Percentiles rank a stretch among this genome's conserved stretches.
These are phyloP conservation scores for Paraleonurus japonicus DNA, from an alignment of 257 asterid genomes.

Conservation along the genomic window DNA sequence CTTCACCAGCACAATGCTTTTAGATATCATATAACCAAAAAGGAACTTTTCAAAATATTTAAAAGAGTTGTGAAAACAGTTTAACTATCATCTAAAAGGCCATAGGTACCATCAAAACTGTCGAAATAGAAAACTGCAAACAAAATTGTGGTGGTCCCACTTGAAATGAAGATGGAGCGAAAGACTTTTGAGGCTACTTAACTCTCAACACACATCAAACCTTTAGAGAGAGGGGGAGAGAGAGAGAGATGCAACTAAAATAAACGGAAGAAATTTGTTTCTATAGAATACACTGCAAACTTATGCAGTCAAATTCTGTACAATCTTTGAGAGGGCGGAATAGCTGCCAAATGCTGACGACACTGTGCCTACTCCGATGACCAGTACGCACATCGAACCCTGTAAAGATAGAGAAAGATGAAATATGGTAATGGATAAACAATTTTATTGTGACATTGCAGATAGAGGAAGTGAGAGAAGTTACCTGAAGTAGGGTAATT, in stretches of 20 bases:
- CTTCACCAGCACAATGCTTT: not conserved
- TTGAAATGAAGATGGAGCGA: not conserved
- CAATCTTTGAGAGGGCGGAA: slow-evolving; percentile 71
- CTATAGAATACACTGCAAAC: not conserved
- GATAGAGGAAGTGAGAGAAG: not conserved
- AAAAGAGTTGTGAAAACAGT: too few species aligned
- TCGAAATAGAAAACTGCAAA: not conserved
- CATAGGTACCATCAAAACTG: not conserved
- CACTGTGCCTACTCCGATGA: slow-evolving; percentile 57
- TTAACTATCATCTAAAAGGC: too few species aligned
- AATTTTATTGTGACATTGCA: not conserved
- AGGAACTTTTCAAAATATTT: not conserved
- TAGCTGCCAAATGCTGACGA: slow-evolving; percentile 70
- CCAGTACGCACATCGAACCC: slow-evolving; percentile 52
- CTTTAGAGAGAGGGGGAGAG: not conserved
- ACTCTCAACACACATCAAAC: not conserved
- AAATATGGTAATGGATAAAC: not conserved
- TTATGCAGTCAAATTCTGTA: slow-evolving; percentile 45
- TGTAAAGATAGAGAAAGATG: slow-evolving; percentile 20
- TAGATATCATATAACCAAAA: too few species aligned
- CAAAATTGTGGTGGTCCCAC: slow-evolving; percentile 8
- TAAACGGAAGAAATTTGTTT: not conserved
- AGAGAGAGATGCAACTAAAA: not conserved
- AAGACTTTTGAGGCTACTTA: not conserved
- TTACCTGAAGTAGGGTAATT: slow-evolving; percentile 59